Conservation (phyloP, 2,329 filamentous ascomycete genomes). For the Xylariomycetidae sp. region DNA sequence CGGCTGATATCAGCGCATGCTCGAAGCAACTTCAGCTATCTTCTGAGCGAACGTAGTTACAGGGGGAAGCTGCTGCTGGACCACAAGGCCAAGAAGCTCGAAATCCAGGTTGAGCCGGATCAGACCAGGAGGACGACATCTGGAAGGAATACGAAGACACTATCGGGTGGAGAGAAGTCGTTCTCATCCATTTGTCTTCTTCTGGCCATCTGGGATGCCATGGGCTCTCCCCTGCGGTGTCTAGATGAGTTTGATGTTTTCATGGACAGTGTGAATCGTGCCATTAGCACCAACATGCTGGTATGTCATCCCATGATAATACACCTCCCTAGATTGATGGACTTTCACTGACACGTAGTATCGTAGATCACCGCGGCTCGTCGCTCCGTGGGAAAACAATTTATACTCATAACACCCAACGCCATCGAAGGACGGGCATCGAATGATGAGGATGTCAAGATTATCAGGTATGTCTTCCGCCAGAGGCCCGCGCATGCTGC, state of each 20-base stretch:
- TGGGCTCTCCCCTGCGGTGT: conserved; percentile 91
- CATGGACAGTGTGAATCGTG: conserved; percentile 96
- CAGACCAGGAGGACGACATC: conserved; percentile 63
- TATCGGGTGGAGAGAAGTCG: conserved; percentile 95
- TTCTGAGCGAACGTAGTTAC: conserved; percentile 86
- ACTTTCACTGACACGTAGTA: no score
- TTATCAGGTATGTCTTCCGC: conserved; percentile 56
- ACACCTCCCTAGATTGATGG: no score
- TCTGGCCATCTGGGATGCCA: conserved; percentile 93
- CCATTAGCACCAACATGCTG: conserved; percentile 90
- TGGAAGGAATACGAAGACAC: conserved; percentile 81
- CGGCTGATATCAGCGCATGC: conserved; percentile 80
- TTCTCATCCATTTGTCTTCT: conserved; percentile 95
- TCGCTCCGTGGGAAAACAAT: conserved; percentile 83
- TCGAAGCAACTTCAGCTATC: conserved; percentile 79
- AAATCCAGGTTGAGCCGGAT: conserved; percentile 71
- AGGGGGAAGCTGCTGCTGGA: conserved; percentile 76
- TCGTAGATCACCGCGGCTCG: conserved; percentile 74
- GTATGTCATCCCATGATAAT: no score
- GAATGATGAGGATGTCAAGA: conserved; percentile 66
- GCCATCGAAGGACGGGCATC: conserved; percentile 61
- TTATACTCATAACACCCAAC: conserved; percentile 94
- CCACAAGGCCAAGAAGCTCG: conserved; percentile 68
- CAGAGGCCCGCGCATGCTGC: no score
- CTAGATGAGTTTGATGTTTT: conserved; percentile 98